phyloP scores from a whole-genome alignment of 106 monocot species.

The Dioscorea alata region DNA sequence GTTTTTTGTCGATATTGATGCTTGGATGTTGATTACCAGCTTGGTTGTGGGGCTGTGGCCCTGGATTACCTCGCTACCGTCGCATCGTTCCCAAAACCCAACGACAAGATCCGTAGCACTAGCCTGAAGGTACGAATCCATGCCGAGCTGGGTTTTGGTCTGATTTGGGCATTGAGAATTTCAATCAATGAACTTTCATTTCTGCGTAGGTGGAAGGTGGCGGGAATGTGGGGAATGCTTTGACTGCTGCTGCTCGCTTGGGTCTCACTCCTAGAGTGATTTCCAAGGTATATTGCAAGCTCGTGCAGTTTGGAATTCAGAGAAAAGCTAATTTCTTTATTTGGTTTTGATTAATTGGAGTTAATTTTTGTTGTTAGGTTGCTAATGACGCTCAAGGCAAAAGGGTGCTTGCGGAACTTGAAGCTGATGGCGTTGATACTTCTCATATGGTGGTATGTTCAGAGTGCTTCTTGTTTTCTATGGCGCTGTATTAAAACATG shows the following conservation, averaged over 20 bases:
- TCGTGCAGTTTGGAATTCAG: too few species aligned
- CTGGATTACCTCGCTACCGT: slow-evolving; percentile 83
- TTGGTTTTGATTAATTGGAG: background rate
- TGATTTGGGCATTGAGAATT: background rate
- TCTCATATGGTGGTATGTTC: slow-evolving; percentile 71
- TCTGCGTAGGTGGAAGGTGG: slow-evolving; percentile 79
- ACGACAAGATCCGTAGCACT: slow-evolving; percentile 94
- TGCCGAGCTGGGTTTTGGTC: background rate
- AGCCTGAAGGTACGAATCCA: slow-evolving; percentile 48
- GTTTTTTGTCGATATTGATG: background rate
- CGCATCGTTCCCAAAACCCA: slow-evolving; percentile 66
- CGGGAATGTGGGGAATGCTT: slow-evolving; percentile 83
- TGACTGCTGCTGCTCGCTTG: slow-evolving; percentile 81
- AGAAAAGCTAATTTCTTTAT: too few species aligned
- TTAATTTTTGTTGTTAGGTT: slow-evolving; percentile 40
- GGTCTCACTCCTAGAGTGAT: slow-evolving; percentile 75
- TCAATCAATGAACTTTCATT: background rate
- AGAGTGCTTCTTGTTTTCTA: too few species aligned
- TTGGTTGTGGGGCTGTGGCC: slow-evolving; percentile 70
- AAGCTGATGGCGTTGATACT: slow-evolving; percentile 81
- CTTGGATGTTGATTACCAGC: slow-evolving; percentile 20
- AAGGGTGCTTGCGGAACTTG: slow-evolving; percentile 53
- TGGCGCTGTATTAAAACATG: too few species aligned
- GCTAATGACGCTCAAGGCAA: slow-evolving; percentile 83
- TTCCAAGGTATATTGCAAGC: slow-evolving; percentile 50